Conservation (phyloP, 179 eudicot genomes). For the Amaranthus tricolor region DNA sequence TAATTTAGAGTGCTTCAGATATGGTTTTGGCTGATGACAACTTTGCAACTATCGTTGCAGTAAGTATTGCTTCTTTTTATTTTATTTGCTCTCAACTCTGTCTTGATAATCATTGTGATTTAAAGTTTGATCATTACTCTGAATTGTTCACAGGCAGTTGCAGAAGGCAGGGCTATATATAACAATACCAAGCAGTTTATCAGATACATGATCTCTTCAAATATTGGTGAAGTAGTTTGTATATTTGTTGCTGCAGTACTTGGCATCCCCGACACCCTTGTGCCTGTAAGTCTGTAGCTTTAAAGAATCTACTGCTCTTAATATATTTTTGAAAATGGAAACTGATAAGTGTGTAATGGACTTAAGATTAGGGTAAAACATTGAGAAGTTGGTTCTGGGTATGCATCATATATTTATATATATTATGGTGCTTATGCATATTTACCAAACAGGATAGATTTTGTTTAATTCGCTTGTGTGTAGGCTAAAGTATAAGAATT, state of each 20-base stretch:
- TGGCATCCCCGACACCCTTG: slow-evolving; percentile 98
- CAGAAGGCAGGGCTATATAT: slow-evolving; percentile 99
- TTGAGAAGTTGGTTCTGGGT: too few species aligned
- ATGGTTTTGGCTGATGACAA: slow-evolving; percentile 99
- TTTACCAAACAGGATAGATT: too few species aligned
- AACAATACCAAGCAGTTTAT: slow-evolving; percentile 99
- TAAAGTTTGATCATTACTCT: slow-evolving; percentile 15
- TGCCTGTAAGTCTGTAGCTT: slow-evolving; percentile 66
- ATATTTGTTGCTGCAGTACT: slow-evolving; percentile 99
- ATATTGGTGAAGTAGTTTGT: slow-evolving; percentile 99
- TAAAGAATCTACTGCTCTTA: neutral
- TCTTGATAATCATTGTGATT: neutral
- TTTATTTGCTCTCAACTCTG: neutral
- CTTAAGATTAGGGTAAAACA: too few species aligned
- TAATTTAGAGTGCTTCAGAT: slow-evolving; percentile 94
- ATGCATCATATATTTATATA: too few species aligned
- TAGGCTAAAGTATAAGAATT: too few species aligned
- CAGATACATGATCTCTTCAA: slow-evolving; percentile 99
- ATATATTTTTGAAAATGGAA: neutral
- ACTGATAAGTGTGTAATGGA: neutral
- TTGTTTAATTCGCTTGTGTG: too few species aligned
- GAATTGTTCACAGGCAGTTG: slow-evolving; percentile 76
- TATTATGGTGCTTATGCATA: too few species aligned
- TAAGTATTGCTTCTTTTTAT: slow-evolving; percentile 33
- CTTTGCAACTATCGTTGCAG: slow-evolving; percentile 97